phyloP scores from a whole-genome alignment of 2,329 filamentous ascomycete genomes.

The Claviceps sorghi region DNA sequence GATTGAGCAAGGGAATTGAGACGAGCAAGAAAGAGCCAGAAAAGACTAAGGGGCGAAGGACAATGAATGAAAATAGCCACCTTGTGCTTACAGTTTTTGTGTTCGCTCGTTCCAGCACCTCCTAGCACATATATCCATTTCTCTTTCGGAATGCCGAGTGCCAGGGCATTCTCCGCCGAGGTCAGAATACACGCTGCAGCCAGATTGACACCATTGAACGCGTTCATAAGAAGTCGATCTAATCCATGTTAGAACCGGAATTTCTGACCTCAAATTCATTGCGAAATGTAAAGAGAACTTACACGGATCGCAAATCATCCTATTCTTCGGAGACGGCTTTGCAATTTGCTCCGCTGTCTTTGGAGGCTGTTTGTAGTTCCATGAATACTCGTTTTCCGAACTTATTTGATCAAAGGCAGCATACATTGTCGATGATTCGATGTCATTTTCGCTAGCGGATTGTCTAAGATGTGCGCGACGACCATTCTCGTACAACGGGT shows the following conservation, averaged over 20 bases:
- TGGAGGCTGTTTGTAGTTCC: slow-evolving; percentile 36
- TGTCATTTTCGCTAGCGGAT: slow-evolving; percentile 37
- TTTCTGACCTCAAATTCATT: too few relatives aligned
- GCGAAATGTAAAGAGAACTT: slow-evolving; percentile 11
- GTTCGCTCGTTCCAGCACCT: slow-evolving; percentile 47
- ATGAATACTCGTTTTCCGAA: slow-evolving; percentile 36
- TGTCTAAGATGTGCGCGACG: slow-evolving; percentile 43
- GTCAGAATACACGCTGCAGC: slow-evolving; percentile 47
- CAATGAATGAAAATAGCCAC: background rate
- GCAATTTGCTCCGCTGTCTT: slow-evolving; percentile 37
- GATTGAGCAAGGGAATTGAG: background rate
- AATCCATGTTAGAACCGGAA: background rate
- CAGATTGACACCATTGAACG: slow-evolving; percentile 55
- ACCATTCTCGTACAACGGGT: slow-evolving; percentile 52
- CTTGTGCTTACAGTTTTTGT: slow-evolving; percentile 29
- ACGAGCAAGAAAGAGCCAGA: too few relatives aligned
- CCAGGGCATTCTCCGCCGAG: slow-evolving; percentile 35
- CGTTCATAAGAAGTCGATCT: slow-evolving; percentile 58
- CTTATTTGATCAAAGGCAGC: slow-evolving; percentile 45
- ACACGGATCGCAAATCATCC: slow-evolving; percentile 58
- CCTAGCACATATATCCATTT: slow-evolving; percentile 51
- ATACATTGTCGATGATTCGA: slow-evolving; percentile 46
- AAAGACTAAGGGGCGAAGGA: background rate
- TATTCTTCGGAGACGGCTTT: slow-evolving; percentile 39
- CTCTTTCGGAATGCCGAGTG: slow-evolving; percentile 37